Evolutionary conservation across 192 early-diverging fungal species (phyloP), one percentile per base, ranked within the genome.

Genomic region (Coemansia sp.): DNA sequence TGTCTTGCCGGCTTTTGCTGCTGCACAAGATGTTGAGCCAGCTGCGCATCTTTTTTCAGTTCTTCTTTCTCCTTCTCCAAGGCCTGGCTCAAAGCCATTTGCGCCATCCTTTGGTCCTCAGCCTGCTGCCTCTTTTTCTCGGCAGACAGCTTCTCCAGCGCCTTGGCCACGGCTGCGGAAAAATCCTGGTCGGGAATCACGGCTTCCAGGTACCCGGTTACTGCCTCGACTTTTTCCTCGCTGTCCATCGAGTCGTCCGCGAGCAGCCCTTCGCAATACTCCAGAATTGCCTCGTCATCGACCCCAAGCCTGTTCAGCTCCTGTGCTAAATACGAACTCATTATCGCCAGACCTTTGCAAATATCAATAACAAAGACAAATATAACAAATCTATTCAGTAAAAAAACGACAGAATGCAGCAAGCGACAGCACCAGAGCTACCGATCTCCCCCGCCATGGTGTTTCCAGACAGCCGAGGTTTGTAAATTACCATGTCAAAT

Each of bases 281-380:
- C 74, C 7, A 77, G 35, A 27, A 77, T 71, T 11, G 74, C 69
- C 14, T 70, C 60, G 51, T 77, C 74, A 36, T 77, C 74, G 14
- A 77, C 48, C 14, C 74, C 74, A 16, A 69, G 46, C 34, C 49
- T 55, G 8, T 20, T 36, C n/a, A 77, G 59, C 58, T 68, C 57
- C 13, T 19, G 46, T 0, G 60, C 36, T 16, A 77, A 29, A 42
- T 71, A 71, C n/a, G 29, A 32, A 3, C 69, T 58, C 74, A 77
- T 77, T 28, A 19, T 30, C 30, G 30, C 30, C 8, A 32, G 30
- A 32, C 30, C 30, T n/a, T n/a, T n/a, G n/a, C n/a, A n/a, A n/a
- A n/a, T n/a, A n/a, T n/a, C n/a, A n/a, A n/a, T n/a, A 45, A 52
- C 9, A 23, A 42, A 9, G 14, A 39, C 42, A 58, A 27, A 53